Base-by-base conservation (phyloP, 345 rosid genomes). In the Excoecaria cochinchinensis region DNA sequence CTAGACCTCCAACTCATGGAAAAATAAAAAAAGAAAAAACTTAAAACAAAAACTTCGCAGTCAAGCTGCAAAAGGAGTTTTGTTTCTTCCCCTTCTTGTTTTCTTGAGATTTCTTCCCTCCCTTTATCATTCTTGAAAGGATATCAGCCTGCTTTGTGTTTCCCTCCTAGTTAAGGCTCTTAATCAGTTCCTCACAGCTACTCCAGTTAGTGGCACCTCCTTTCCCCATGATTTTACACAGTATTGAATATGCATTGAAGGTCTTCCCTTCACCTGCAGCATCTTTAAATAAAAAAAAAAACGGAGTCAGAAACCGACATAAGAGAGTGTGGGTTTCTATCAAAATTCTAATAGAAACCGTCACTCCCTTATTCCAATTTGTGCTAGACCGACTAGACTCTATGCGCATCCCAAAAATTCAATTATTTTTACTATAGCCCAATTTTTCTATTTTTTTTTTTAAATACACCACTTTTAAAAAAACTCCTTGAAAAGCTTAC, bases 241-340 rank as follows among this genome's bases (percentile, higher is more conserved):
- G 75, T 76, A 92, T 82, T 0, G 98, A 92, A 85, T 89, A 92
- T 15, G 97, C 97, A 78, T 92, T 90, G 58, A 92, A 87, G 63
- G 98, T 94, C 87, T 94, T 94, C 51, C 97, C 98, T 0, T 89
- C 47, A n/a, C n/a, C n/a, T n/a, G n/a, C n/a, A n/a, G n/a, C n/a
- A n/a, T n/a, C n/a, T n/a, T n/a, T n/a, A n/a, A n/a, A n/a, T n/a
- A n/a, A n/a, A n/a, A n/a, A n/a, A n/a, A n/a, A n/a, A n/a, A n/a
- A n/a, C n/a, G n/a, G n/a, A n/a, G n/a, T n/a, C n/a, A n/a, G n/a
- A n/a, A n/a, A n/a, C n/a, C n/a, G n/a, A n/a, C n/a, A n/a, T n/a
- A n/a, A n/a, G n/a, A n/a, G n/a, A n/a, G n/a, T n/a, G n/a, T n/a
- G n/a, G n/a, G n/a, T n/a, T n/a, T n/a, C n/a, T n/a, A n/a, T n/a